Conservation (phyloP, 2,329 filamentous ascomycete genomes). For the Proliferodiscus dingleyae region DNA sequence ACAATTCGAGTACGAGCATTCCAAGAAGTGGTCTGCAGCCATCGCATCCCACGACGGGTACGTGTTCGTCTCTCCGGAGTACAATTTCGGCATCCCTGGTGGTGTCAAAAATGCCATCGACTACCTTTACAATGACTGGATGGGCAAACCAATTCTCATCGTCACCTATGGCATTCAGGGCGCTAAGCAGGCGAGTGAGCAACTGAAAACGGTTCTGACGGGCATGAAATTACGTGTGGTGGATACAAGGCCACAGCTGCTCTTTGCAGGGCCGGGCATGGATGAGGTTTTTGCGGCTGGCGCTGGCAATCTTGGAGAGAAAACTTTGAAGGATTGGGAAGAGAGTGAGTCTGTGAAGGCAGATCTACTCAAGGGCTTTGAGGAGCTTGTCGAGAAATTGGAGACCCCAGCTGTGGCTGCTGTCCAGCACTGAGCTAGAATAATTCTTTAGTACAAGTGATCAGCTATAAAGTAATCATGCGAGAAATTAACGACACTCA, state of each 20-base stretch:
- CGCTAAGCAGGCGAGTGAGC: slow-evolving; percentile 32
- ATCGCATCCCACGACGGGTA: slow-evolving; percentile 43
- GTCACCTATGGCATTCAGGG: slow-evolving; percentile 50
- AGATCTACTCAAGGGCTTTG: slow-evolving; percentile 15
- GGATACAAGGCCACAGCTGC: slow-evolving; percentile 31
- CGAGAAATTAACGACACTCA: background rate
- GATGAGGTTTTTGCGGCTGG: slow-evolving; percentile 5
- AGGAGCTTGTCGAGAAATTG: slow-evolving; percentile 4
- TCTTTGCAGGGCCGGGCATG: slow-evolving; percentile 21
- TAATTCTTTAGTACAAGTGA: background rate
- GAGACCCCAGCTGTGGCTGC: background rate
- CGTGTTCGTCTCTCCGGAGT: slow-evolving; percentile 48
- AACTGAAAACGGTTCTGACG: slow-evolving; percentile 26
- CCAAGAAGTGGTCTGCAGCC: slow-evolving; percentile 34
- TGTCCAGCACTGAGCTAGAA: background rate
- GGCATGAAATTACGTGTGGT: slow-evolving; percentile 31
- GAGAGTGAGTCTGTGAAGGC: slow-evolving; percentile 3
- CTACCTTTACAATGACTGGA: slow-evolving; percentile 55
- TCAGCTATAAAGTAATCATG: background rate
- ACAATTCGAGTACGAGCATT: slow-evolving; percentile 32
- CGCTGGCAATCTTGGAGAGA: slow-evolving; percentile 13
- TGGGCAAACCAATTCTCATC: slow-evolving; percentile 47
- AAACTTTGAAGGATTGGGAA: slow-evolving; percentile 7
- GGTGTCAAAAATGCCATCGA: slow-evolving; percentile 58
- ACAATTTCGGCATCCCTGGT: slow-evolving; percentile 51